Percentiles rank a stretch among this genome's conserved stretches.
These are phyloP conservation scores for Cornus controversa DNA, from an alignment of 148 eudicot species.

Conservation along the genomic window DNA sequence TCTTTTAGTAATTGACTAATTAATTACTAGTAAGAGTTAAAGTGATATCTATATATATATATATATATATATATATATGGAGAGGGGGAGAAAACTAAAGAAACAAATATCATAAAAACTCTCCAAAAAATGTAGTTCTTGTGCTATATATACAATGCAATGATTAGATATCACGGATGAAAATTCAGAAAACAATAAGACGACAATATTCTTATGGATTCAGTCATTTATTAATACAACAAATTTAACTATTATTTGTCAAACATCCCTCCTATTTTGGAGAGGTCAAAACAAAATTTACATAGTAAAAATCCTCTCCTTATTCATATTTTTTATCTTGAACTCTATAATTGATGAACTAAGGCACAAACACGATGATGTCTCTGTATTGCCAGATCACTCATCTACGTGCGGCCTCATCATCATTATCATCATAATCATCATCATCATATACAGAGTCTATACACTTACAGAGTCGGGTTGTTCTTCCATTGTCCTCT, in stretches of 20 bases:
- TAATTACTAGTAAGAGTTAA: too few species aligned
- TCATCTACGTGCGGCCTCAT: background rate
- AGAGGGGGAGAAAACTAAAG: too few species aligned
- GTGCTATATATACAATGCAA: background rate
- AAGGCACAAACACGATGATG: background rate
- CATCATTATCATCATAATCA: background rate
- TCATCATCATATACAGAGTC: background rate
- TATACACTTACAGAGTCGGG: slow-evolving; percentile 3
- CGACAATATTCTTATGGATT: background rate
- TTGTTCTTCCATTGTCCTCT: background rate
- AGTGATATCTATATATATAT: too few species aligned
- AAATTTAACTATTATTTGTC: background rate
- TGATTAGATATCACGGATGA: background rate
- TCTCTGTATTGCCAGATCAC: background rate
- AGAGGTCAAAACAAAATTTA: slow-evolving; percentile 16
- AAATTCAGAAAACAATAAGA: background rate
- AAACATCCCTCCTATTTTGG: background rate
- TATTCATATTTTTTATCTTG: background rate
- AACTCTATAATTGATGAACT: background rate
- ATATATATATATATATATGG: too few species aligned
- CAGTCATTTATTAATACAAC: slow-evolving; percentile 4
- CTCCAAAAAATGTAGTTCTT: too few species aligned
- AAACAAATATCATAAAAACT: too few species aligned
- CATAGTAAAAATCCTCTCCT: background rate
- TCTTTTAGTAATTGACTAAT: too few species aligned